Conservation (phyloP, 441 rosid genomes). For the Adansonia gregorii region DNA sequence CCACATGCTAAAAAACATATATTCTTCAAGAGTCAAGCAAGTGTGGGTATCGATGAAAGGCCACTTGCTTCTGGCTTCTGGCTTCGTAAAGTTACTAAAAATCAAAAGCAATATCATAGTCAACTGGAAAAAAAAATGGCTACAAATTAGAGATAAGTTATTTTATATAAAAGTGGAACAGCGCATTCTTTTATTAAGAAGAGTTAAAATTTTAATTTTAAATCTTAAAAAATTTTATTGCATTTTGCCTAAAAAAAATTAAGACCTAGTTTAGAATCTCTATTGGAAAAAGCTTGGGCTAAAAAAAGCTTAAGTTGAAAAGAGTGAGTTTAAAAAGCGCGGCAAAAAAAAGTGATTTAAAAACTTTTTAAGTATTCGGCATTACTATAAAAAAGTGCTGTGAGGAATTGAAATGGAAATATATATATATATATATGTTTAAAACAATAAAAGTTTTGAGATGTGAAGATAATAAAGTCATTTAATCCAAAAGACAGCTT, state of each 20-base stretch:
- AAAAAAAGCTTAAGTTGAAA: too few species aligned
- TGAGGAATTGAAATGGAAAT: too few species aligned
- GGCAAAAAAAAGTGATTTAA: too few species aligned
- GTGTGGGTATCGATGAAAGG: not conserved
- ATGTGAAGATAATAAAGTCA: too few species aligned
- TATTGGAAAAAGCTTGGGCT: too few species aligned
- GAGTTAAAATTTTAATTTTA: not conserved
- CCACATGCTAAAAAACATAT: conserved; percentile 5
- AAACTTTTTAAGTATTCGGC: too few species aligned
- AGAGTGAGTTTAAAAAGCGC: too few species aligned
- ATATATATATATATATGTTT: too few species aligned
- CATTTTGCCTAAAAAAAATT: not conserved
- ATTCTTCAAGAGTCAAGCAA: not conserved
- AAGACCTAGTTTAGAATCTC: too few species aligned
- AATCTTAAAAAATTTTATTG: not conserved
- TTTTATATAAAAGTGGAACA: conserved; percentile 6
- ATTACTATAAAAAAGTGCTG: too few species aligned
- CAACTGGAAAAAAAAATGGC: not conserved
- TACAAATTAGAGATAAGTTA: not conserved
- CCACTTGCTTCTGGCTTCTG: conserved; percentile 11
- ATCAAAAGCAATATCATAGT: not conserved
- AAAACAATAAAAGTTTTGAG: too few species aligned
- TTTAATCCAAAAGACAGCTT: too few species aligned
- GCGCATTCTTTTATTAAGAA: not conserved
- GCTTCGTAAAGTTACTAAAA: not conserved